These are phyloP conservation scores for Citrus hindsii DNA, from an alignment of 345 rosid genomes.

Conservation along the genomic window DNA sequence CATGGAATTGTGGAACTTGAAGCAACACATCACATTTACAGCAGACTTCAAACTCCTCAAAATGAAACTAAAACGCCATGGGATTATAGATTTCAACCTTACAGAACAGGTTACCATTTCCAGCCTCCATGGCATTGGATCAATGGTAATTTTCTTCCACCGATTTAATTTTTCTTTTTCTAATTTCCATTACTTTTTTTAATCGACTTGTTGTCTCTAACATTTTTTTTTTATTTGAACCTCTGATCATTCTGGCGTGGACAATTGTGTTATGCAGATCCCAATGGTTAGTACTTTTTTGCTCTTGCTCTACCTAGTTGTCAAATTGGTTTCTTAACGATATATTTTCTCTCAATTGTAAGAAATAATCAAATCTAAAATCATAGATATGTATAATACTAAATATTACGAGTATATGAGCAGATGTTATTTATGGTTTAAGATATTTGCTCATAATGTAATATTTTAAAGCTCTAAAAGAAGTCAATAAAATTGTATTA, in stretches of 20 bases:
- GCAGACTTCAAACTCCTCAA: slow-evolving; percentile 12
- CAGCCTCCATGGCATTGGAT: slow-evolving; percentile 78
- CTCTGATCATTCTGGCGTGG: neutral
- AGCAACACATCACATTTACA: slow-evolving; percentile 34
- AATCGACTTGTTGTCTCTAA: neutral
- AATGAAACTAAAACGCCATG: neutral
- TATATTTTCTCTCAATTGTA: neutral
- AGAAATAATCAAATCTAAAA: neutral
- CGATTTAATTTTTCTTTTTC: neutral
- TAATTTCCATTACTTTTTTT: neutral
- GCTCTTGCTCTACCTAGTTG: neutral
- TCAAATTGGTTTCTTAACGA: neutral
- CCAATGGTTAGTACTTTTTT: slow-evolving; percentile 22
- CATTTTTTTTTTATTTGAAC: neutral
- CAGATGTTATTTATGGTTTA: no score
- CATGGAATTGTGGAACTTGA: slow-evolving; percentile 23
- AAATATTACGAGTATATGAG: neutral
- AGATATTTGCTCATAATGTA: neutral
- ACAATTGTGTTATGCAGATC: slow-evolving; percentile 20
- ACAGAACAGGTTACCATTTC: slow-evolving; percentile 68
- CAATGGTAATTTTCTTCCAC: slow-evolving; percentile 39
- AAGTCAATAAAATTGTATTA: no score
- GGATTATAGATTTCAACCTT: slow-evolving; percentile 37
- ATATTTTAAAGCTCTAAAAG: no score
- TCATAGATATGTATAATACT: no score